Base-by-base conservation (phyloP, 139 green algal species). In the Raphidocelis subcapitata region DNA sequence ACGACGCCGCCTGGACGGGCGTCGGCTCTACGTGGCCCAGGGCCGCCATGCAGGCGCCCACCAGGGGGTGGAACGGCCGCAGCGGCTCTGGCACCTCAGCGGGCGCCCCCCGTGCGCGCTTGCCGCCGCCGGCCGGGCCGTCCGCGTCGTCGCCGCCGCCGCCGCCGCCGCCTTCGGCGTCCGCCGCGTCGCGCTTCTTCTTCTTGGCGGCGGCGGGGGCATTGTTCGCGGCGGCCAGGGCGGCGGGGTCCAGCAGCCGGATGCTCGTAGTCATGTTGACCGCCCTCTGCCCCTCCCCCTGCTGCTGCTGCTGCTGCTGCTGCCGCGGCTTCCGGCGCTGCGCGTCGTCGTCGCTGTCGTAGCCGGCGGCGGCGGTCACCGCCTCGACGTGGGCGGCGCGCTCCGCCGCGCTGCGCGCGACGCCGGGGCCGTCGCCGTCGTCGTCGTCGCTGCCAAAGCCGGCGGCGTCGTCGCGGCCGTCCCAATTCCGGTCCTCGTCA, bases 1-100 rank as follows among this genome's bases (percentile, higher is more conserved):
- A 88, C 32, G 57, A 69, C 0, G 31, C 54, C 35, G 70, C 67
- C 79, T 97, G 92, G 10, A 97, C 73, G 0, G 86, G 82, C 12
- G 87, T 95, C 0, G 90, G 86, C 66, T 90, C 91, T 1, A 76
- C 21, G 37, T 87, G 82, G 8, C 92, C 86, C 21, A 87, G 61
- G 3, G 33, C 44, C 10, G 74, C 71, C 89, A 97, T 93, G 80
- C 73, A 91, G 26, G 60, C 46, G 24, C 77, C 77, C 4, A 94
- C 46, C 21, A 88, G n/a, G 1, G 75, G 37, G 2, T 80, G 88
- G 32, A 81, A 83, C 2, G 1, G 1, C 24, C 46, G 23, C 55
- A 92, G 64, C 10, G 76, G 63, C 5, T 55, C 49, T 1, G 37
- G 31, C 20, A 46, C 29, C 32, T 41, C 29, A 5, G 57, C 3